These are phyloP conservation scores for Salix dunnii DNA, from an alignment of 345 rosid species.

Conservation along the genomic window DNA sequence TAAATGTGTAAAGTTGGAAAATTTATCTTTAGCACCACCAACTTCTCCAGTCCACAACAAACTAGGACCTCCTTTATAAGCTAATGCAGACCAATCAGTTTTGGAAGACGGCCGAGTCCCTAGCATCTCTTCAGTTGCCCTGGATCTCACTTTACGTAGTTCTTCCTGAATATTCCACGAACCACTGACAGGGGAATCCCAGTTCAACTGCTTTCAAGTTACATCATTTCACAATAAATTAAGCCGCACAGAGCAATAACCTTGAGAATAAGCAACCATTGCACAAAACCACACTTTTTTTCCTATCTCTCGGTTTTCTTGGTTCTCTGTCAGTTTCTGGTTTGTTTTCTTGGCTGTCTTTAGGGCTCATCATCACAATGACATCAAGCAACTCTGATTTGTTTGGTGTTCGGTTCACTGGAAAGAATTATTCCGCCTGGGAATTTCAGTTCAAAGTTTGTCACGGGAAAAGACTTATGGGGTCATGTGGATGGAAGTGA, in stretches of 20 bases:
- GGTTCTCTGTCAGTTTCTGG: too few relatives aligned
- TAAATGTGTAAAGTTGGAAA: constrained; percentile 20
- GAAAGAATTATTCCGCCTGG: too few relatives aligned
- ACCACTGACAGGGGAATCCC: constrained; percentile 44
- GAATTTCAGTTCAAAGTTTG: too few relatives aligned
- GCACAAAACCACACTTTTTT: background rate
- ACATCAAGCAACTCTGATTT: too few relatives aligned
- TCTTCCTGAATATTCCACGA: constrained; percentile 88
- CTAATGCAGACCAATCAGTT: constrained; percentile 43
- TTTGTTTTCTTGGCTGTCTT: too few relatives aligned
- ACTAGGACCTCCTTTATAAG: constrained; percentile 28
- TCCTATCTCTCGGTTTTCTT: too few relatives aligned
- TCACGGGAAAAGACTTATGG: too few relatives aligned
- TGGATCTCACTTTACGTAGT: constrained; percentile 79
- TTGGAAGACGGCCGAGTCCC: constrained; percentile 43
- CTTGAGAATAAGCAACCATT: background rate
- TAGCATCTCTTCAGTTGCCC: constrained; percentile 83
- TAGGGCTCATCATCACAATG: too few relatives aligned
- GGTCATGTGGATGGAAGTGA: too few relatives aligned
- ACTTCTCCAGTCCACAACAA: constrained; percentile 19
- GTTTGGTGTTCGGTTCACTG: too few relatives aligned
- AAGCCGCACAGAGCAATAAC: background rate
- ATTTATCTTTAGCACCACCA: constrained; percentile 28
- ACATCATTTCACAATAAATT: constrained; percentile 15
- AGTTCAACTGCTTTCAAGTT: constrained; percentile 50